phyloP scores from a whole-genome alignment of 257 asterid genomes.

The Vinca minor region DNA sequence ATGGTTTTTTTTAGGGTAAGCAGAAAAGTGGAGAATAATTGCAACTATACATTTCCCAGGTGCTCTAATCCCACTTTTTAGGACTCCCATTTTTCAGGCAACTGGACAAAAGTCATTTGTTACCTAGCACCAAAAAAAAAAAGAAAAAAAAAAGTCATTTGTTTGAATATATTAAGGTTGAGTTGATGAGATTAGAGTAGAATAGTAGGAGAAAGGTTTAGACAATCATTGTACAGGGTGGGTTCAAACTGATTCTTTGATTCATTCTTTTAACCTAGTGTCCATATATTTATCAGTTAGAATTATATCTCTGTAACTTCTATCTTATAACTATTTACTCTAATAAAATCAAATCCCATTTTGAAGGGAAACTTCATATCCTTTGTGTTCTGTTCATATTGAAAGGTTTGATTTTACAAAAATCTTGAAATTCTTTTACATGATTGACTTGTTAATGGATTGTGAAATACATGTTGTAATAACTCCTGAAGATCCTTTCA shows the following conservation, averaged over 20 bases:
- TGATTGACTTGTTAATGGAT: conserved; percentile 7
- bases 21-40: too few species aligned
- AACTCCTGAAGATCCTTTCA: too few species aligned
- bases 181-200: conserved; percentile 10
- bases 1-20: too few species aligned
- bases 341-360: conserved; percentile 7
- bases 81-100: too few species aligned
- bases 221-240: conserved; percentile 15
- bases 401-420: not conserved
- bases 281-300: not conserved
- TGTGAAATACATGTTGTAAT: not conserved
- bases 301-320: not conserved
- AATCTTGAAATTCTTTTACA: too few species aligned
- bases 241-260: conserved; percentile 21
- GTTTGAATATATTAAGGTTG: conserved; percentile 14
- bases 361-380: conserved; percentile 2
- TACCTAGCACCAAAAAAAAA: not conserved
- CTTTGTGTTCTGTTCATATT: not conserved
- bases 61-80: too few species aligned
- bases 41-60: too few species aligned
- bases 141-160: conserved; percentile 1
- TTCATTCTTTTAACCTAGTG: conserved; percentile 16
- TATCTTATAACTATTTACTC: not conserved
- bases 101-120: too few species aligned
- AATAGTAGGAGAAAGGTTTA: not conserved